A percentile compares a stretch with the other conserved stretches of the same genome.
Conservation (phyloP, 441 rosid species). For the Brassica hybrid region DNA sequence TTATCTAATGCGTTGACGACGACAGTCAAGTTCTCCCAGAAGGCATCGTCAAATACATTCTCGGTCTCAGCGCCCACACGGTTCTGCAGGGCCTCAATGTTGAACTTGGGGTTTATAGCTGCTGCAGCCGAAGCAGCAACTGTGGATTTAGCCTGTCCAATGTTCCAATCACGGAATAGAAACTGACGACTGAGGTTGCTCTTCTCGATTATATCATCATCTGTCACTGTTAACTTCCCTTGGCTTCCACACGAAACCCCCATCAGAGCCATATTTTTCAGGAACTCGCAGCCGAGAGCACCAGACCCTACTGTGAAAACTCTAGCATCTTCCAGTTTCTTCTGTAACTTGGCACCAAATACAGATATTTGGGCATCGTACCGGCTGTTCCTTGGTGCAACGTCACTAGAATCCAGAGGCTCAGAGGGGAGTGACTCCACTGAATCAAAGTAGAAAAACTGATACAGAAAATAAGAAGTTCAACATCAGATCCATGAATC, state of each 20-base stretch:
- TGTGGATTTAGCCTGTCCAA: slow-evolving; percentile 94
- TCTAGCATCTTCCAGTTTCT: slow-evolving; percentile 80
- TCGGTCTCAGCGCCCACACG: slow-evolving; percentile 88
- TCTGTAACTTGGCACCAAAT: slow-evolving; percentile 81
- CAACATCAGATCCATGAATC: slow-evolving; percentile 18
- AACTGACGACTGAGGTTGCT: slow-evolving; percentile 94
- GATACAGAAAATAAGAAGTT: slow-evolving; percentile 37
- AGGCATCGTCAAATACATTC: slow-evolving; percentile 78
- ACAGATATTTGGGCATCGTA: slow-evolving; percentile 93
- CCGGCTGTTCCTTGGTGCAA: slow-evolving; percentile 71
- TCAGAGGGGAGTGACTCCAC: slow-evolving; percentile 83
- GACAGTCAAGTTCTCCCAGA: slow-evolving; percentile 79
- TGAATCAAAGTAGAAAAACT: slow-evolving; percentile 94
- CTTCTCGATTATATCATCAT: slow-evolving; percentile 94
- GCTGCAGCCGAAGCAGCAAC: slow-evolving; percentile 90
- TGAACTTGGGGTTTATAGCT: slow-evolving; percentile 63
- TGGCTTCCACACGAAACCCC: slow-evolving; percentile 80
- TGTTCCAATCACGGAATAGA: slow-evolving; percentile 94
- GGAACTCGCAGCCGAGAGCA: slow-evolving; percentile 92
- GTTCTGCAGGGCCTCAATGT: slow-evolving; percentile 81
- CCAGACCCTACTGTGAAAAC: slow-evolving; percentile 89
- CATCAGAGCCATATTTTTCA: slow-evolving; percentile 89
- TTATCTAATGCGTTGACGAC: slow-evolving; percentile 85
- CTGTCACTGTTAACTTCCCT: slow-evolving; percentile 84
- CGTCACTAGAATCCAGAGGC: slow-evolving; percentile 65